phyloP scores from a whole-genome alignment of 306 rosid genomes.

The Luffa acutangula region DNA sequence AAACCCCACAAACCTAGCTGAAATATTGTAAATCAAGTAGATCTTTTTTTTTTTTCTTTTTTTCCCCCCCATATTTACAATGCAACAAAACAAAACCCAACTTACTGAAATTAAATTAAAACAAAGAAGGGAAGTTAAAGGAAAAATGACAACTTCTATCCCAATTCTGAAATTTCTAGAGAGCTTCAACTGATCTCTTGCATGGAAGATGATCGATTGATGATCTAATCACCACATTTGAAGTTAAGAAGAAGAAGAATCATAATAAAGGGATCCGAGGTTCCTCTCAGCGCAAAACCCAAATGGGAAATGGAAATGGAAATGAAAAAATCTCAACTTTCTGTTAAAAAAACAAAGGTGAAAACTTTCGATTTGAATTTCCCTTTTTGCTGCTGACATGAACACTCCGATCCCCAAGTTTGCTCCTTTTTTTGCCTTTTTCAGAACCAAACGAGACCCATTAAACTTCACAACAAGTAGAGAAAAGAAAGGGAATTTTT shows the following conservation, averaged over 20 bases:
- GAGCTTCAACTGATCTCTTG: background rate
- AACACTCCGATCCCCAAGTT: conserved; percentile 76
- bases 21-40: background rate
- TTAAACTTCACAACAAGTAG: background rate
- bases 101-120: background rate
- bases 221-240: background rate
- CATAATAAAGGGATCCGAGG: conserved; percentile 66
- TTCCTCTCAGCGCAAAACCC: conserved; percentile 89
- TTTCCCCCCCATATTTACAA: background rate
- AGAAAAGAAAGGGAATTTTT: background rate
- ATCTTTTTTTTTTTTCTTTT: background rate
- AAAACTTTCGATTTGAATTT: conserved; percentile 34
- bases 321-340: conserved; percentile 29
- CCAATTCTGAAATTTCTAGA: background rate
- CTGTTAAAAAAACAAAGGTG: conserved; percentile 19
- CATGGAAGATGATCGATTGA: background rate
- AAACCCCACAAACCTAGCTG: background rate
- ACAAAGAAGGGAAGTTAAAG: background rate
- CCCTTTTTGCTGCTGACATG: conserved; percentile 84
- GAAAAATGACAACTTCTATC: background rate
- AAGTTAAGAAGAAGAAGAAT: background rate
- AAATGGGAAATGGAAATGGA: background rate
- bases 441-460: background rate
- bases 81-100: background rate
- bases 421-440: background rate